Base-by-base conservation (phyloP, 2,329 filamentous ascomycete genomes). In the Stachybotrys chlorohalonatus region DNA sequence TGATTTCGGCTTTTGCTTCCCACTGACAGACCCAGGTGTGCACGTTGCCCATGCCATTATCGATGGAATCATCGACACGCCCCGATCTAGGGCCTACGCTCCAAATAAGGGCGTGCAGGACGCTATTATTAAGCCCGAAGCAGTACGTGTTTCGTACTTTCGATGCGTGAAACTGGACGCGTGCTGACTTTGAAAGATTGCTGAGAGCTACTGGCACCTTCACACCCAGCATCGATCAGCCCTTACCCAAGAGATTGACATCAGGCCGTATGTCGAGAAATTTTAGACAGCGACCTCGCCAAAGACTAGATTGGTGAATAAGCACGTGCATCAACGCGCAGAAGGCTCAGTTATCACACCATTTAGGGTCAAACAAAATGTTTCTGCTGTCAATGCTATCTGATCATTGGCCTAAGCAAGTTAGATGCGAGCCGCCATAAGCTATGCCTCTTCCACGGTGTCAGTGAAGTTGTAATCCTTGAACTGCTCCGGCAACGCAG, bases 11-110 rank as follows among this genome's bases (percentile, higher is more conserved):
- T 3, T 13, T 42, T 42, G 36, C 36, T 42, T 42, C 8, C 36
- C 3, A 42, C 13, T 24, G 24, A 24, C 24, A 24, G 24, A 42
- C 36, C 9, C 5, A 42, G 36, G 91, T 2, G 81, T 96, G 1
- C 91, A 96, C 68, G 86, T 95, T 1, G 82, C 86, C 0, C 89
- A 95, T 71, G 84, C 86, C 6, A 83, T 95, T 57, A 85, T 95
- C 54, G 91, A 96, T 65, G 91, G 90, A 0, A 80, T 89, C 1
- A 95, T 96, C 68, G 87, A 95, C 68, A 91, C 88, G 53, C 87
- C 88, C 1, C 75, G 81, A 58, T 87, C 84, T 1, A 86, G 84
- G 67, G 78, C 77, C 0, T 66, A 62, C 49, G 66, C 62, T 31
- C 65, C 70, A 15, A 79, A 82, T 62, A 64, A 71, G 9, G 74